These are phyloP conservation scores for Viridothelium virens DNA, from an alignment of 495 filamentous ascomycete species.

Conservation along the genomic window DNA sequence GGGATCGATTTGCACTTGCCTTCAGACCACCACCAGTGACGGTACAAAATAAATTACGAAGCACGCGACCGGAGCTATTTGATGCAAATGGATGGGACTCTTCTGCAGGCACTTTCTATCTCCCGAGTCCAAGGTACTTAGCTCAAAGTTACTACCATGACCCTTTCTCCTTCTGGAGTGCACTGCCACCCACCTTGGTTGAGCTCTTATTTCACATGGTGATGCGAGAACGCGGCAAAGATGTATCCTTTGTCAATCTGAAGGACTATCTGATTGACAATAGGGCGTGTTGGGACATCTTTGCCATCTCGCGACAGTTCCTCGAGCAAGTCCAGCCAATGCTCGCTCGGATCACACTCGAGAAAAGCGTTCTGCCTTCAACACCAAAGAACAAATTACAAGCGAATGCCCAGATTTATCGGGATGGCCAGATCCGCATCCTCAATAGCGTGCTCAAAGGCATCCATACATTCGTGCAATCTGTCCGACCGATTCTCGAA, in stretches of 20 bases:
- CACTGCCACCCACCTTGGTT: conserved; percentile 14
- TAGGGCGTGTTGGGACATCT: background rate
- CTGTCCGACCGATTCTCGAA: conserved; percentile 10
- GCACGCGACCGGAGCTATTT: conserved; percentile 19
- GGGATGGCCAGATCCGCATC: conserved; percentile 25
- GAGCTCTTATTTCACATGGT: conserved; percentile 24
- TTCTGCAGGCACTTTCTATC: conserved; percentile 20
- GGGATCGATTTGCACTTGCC: conserved; percentile 36
- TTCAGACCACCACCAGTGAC: conserved; percentile 26
- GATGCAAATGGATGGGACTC: conserved; percentile 18
- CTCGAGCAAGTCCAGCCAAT: background rate
- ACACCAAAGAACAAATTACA: conserved; percentile 25
- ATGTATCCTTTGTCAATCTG: background rate
- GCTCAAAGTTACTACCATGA: background rate
- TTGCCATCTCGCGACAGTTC: background rate
- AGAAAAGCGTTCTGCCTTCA: conserved; percentile 15
- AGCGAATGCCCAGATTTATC: conserved; percentile 27
- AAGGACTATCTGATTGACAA: background rate
- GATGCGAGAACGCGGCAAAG: conserved; percentile 19
- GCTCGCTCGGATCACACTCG: conserved; percentile 4
- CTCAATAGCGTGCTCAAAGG: conserved; percentile 20
- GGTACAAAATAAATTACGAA: conserved; percentile 17
- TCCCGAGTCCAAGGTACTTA: conserved; percentile 6
- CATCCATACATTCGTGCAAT: conserved; percentile 19
- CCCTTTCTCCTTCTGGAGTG: conserved; percentile 1